Evolutionary conservation across 495 filamentous ascomycete genomes (phyloP), one percentile per base, ranked within the genome.

Genomic region (Neurospora intermedia): DNA sequence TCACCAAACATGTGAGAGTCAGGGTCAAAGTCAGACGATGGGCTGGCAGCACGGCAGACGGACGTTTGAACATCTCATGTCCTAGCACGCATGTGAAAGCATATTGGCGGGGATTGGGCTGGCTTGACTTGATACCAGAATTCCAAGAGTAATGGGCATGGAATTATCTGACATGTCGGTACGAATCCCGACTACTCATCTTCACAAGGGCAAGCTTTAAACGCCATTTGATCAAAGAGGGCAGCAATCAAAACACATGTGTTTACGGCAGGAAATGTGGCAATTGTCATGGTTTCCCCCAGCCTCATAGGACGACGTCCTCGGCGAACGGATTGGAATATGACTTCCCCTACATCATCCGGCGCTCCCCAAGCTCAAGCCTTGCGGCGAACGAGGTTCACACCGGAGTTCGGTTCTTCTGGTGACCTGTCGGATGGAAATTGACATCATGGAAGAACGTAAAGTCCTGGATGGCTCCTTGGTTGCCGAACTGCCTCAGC

Each of bases 351-450:
- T 85, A 85, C 82, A 82, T 79, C 82, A 83, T 69, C 84, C 82
- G 82, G 77, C 54, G 23, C 86, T 87, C 84, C 88, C 85, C 78
- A 77, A 77, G 77, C 81, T 82, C 79, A 82, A 81, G 76, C 82
- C 77, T 81, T 79, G 84, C 80, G 84, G 88, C 90, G 90, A 94
- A 87, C 90, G 90, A 91, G 88, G 83, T 79, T 82, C 81, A 66
- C 54, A 77, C 79, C 81, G 77, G 80, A 84, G 71, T 78, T 77
- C 80, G 79, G 85, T 96, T 88, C 79, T 80, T 97, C 90, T 96
- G 78, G 91, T 66, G 89, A 95, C 89, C 90, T 94, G 94, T 96
- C 92, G 91, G 92, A 90, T 86, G 91, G 93, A 93, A 86, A 94
- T 91, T 91, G 88, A 91, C 91, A 93, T 88, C 90, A 94, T 87